These are phyloP conservation scores for Kodamaea neixiangensis DNA, from an alignment of 805 yeast species.

Conservation along the genomic window DNA sequence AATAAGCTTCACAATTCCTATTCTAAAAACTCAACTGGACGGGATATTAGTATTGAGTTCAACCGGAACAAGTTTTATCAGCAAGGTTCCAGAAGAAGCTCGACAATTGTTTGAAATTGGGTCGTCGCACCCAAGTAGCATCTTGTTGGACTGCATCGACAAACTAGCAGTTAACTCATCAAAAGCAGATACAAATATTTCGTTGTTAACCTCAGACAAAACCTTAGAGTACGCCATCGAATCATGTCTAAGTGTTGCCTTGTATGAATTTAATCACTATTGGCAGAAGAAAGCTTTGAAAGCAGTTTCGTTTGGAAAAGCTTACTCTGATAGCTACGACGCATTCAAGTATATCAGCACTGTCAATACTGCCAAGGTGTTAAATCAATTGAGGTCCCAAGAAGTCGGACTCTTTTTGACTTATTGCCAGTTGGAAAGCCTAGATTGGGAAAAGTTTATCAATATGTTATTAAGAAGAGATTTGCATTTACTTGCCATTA, in stretches of 20 bases:
- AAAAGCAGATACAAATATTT: constrained; percentile 76
- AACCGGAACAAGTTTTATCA: constrained; percentile 58
- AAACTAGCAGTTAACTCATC: constrained; percentile 68
- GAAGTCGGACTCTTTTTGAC: constrained; percentile 75
- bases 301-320: constrained; percentile 88
- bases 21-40: constrained; percentile 58
- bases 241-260: constrained; percentile 71
- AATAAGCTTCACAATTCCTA: constrained; percentile 34
- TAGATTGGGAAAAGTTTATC: constrained; percentile 60
- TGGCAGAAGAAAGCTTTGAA: constrained; percentile 80
- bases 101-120: constrained; percentile 77
- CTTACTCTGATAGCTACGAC: constrained; percentile 51
- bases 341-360: constrained; percentile 64
- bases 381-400: constrained; percentile 66
- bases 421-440: constrained; percentile 46
- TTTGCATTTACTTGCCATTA: constrained; percentile 61
- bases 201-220: constrained; percentile 47
- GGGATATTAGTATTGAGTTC: constrained; percentile 70
- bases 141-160: constrained; percentile 72
- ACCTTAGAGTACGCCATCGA: constrained; percentile 60
- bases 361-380: constrained; percentile 60
- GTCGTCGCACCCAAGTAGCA: constrained; percentile 78
- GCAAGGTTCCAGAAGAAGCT: constrained; percentile 59
- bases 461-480: constrained; percentile 58
- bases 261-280: constrained; percentile 71